A percentile compares a stretch with the other conserved stretches of the same genome.
Conservation (phyloP, 441 rosid species). For the Mallotus japonicus region DNA sequence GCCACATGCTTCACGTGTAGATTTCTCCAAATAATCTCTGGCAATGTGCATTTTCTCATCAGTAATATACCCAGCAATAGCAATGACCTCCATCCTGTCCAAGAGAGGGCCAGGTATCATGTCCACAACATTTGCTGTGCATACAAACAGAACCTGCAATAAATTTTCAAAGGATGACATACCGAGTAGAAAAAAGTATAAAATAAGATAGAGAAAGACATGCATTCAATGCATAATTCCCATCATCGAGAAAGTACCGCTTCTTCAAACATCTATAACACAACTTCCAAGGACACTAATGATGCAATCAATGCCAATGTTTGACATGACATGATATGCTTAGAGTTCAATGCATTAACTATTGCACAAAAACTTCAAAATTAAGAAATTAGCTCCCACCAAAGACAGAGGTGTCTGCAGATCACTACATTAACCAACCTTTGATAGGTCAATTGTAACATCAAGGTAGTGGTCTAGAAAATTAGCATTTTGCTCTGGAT, state of each 20-base stretch:
- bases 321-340: background rate
- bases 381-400: too few relatives aligned
- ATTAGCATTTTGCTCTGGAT: conserved; percentile 96
- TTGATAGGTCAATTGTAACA: conserved; percentile 85
- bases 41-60: conserved; percentile 98
- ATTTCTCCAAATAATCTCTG: conserved; percentile 79
- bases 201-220: background rate
- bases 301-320: background rate
- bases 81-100: conserved; percentile 96
- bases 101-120: conserved; percentile 82
- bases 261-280: background rate
- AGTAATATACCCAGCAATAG: conserved; percentile 90
- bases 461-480: conserved; percentile 93
- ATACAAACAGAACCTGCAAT: conserved; percentile 88
- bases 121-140: conserved; percentile 91
- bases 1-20: conserved; percentile 86
- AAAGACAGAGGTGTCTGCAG: background rate
- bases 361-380: too few relatives aligned
- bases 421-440: conserved; percentile 47
- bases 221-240: background rate
- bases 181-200: conserved; percentile 8
- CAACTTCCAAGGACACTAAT: conserved; percentile 4
- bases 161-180: conserved; percentile 7
- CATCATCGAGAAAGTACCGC: background rate
- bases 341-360: too few relatives aligned